Base-by-base conservation (phyloP, 768 basidiomycete species). In the Scleroderma citrinum region DNA sequence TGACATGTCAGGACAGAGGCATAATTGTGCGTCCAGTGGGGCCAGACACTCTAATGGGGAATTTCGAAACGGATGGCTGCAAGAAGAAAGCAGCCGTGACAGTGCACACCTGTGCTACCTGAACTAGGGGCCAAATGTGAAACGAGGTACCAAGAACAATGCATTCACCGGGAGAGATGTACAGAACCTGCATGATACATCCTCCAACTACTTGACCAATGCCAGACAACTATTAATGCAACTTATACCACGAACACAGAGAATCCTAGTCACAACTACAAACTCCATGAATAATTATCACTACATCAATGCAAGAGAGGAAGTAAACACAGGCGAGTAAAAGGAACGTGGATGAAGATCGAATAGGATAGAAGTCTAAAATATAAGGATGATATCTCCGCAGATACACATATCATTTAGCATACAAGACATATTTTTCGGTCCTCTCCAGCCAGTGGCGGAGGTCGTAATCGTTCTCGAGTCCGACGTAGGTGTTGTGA, bases 371-470 rank as follows among this genome's bases (percentile, higher is more conserved):
- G 44, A 64, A 51, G 56, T 57, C 56, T 57, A 65, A 26, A 58
- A 56, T 65, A 66, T 59, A 65, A 58, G 13, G 8, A 4, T 31
- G 47, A 59, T 37, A 53, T 54, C 48, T 47, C 30, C 30, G 23
- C 52, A 47, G 21, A 34, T 44, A 50, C 35, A 49, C 46, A 47
- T 19, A 40, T 72, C 59, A 89, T 58, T 85, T 85, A 44, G 89
- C 88, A 59, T 83, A 92, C 56, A 93, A 70, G 41, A 92, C 79
- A 64, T 91, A 83, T 65, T 88, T 90, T 52, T 92, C 87, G 30
- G 87, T 82, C 42, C 74, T 76, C 53, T 82, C 80, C 66, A 93
- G 71, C 91, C 91, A 93, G 23, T 71, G 70, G 49, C 77, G 73
- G 51, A 92, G 69, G 41, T 83, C 81, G 7, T 71, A 72, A 60